Conservation (phyloP, 257 asterid genomes). For the Solanum piurae region DNA sequence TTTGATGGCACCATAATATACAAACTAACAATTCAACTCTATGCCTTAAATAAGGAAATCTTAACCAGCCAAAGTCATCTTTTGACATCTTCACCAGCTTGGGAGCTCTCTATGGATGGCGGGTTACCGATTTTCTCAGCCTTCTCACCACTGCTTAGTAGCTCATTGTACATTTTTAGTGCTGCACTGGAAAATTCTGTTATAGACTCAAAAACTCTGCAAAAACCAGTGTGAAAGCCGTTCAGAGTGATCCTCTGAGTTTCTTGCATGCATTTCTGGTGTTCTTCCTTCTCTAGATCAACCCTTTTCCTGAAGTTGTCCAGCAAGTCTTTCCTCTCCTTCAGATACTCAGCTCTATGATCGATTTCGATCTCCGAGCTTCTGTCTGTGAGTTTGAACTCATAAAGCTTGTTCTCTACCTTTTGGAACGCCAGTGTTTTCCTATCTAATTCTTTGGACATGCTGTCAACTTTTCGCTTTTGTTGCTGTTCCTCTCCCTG, state of each 20-base stretch:
- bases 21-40: constrained; percentile 14
- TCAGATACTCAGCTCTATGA: constrained; percentile 26
- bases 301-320: constrained; percentile 50
- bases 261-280: constrained; percentile 53
- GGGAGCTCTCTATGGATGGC: constrained; percentile 31
- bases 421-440: constrained; percentile 47
- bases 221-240: constrained; percentile 79
- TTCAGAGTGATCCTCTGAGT: constrained; percentile 57
- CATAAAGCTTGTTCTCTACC: constrained; percentile 37
- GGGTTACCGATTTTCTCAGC: constrained; percentile 23
- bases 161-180: constrained; percentile 48
- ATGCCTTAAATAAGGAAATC: background rate
- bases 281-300: constrained; percentile 65
- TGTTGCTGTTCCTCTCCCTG: constrained; percentile 83
- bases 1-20: constrained; percentile 37
- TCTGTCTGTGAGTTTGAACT: constrained; percentile 38
- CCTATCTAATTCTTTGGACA: constrained; percentile 66
- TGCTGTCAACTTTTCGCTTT: constrained; percentile 61
- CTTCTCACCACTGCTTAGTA: constrained; percentile 20
- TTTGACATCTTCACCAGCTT: constrained; percentile 28
- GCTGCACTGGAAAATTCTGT: constrained; percentile 66
- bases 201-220: constrained; percentile 64
- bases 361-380: constrained; percentile 26
- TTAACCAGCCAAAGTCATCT: constrained; percentile 22
- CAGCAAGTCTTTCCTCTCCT: constrained; percentile 40